Evolutionary conservation across 805 yeast species (phyloP).

Genomic region (Hanseniaspora nectarophila): DNA sequence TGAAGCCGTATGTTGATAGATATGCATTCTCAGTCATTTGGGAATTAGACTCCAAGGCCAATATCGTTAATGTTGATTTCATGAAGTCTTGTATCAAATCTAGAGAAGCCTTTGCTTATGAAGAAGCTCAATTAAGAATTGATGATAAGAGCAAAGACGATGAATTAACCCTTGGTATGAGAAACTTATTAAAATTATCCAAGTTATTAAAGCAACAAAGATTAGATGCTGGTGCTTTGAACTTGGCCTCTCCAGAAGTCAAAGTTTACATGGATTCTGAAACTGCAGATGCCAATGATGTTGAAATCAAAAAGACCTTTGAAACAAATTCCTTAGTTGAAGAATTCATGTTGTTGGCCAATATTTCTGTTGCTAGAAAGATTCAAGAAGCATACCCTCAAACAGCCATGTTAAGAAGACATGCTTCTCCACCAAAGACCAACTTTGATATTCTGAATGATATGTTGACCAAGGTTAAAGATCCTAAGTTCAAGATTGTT

Average conservation of each 20-base stretch:
- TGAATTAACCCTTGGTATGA: constrained; percentile 79
- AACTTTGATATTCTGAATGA: constrained; percentile 84
- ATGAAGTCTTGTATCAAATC: constrained; percentile 84
- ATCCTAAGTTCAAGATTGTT: constrained; percentile 46
- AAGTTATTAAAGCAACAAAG: constrained; percentile 75
- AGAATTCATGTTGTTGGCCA: constrained; percentile 96
- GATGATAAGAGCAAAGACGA: constrained; percentile 69
- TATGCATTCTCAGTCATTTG: constrained; percentile 91
- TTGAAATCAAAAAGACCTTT: constrained; percentile 73
- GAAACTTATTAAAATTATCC: constrained; percentile 67
- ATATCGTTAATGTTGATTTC: constrained; percentile 65
- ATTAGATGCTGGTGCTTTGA: constrained; percentile 89
- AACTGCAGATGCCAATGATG: constrained; percentile 92
- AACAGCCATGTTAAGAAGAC: constrained; percentile 96
- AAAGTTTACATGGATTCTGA: constrained; percentile 95
- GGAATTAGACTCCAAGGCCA: constrained; percentile 83
- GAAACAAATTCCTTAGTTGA: constrained; percentile 95
- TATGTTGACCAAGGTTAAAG: constrained; percentile 71
- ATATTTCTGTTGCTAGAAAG: constrained; percentile 87
- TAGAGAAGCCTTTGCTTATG: constrained; percentile 88
- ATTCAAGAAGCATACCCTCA: constrained; percentile 91
- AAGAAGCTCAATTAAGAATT: constrained; percentile 80
- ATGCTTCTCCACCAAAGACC: constrained; percentile 91
- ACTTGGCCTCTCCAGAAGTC: constrained; percentile 94
- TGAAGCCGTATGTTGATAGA: constrained; percentile 89